Conservation (phyloP, 2,329 filamentous ascomycete species). For the Penicillium digitatum region DNA sequence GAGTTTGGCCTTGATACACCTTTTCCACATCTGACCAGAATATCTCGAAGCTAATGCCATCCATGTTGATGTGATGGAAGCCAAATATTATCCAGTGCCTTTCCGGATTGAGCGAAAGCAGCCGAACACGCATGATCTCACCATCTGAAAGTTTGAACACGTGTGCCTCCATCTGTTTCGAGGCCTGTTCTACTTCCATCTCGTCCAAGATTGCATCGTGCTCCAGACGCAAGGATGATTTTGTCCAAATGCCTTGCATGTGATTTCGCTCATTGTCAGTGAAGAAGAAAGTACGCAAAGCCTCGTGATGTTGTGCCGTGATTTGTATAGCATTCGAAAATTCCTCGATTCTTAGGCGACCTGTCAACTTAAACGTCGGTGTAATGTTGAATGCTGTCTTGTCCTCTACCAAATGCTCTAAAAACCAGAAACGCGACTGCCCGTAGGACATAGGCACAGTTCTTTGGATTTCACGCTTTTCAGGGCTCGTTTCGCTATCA, state of each 20-base stretch:
- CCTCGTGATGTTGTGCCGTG: slow-evolving; percentile 32
- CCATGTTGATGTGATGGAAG: slow-evolving; percentile 51
- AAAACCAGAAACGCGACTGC: slow-evolving; percentile 43
- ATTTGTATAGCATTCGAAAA: slow-evolving; percentile 35
- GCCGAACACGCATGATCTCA: slow-evolving; percentile 22
- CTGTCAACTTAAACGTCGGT: slow-evolving; percentile 30
- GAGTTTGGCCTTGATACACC: slow-evolving; percentile 37
- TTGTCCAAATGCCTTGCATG: slow-evolving; percentile 24
- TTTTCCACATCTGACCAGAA: slow-evolving; percentile 46
- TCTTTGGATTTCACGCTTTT: slow-evolving; percentile 7
- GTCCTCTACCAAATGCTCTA: slow-evolving; percentile 29
- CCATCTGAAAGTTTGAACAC: slow-evolving; percentile 41
- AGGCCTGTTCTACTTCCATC: slow-evolving; percentile 22
- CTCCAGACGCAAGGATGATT: slow-evolving; percentile 29
- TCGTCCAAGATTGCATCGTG: slow-evolving; percentile 8
- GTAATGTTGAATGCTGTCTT: slow-evolving; percentile 43
- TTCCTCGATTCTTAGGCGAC: slow-evolving; percentile 28
- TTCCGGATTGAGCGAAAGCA: slow-evolving; percentile 15
- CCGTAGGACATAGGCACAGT: slow-evolving; percentile 36
- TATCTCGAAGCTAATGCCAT: slow-evolving; percentile 46
- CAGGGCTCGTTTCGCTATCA: not conserved
- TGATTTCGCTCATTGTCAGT: slow-evolving; percentile 8
- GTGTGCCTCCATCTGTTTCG: slow-evolving; percentile 24
- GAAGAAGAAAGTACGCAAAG: slow-evolving; percentile 34
- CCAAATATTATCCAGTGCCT: slow-evolving; percentile 44